Evolutionary conservation across 495 filamentous ascomycete genomes (phyloP).

Genomic region (Usnea hakonensis): DNA sequence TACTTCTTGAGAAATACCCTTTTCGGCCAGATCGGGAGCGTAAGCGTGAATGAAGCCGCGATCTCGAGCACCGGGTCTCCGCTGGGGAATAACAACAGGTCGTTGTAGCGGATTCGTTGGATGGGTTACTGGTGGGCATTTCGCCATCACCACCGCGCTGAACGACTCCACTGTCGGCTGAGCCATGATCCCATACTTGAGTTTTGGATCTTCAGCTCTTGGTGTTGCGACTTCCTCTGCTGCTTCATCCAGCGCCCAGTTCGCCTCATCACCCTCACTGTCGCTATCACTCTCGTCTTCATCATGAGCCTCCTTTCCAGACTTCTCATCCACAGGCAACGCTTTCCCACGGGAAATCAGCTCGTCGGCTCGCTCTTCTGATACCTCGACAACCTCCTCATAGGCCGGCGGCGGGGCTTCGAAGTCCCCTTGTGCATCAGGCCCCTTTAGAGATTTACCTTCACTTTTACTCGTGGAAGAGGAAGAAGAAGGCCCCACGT

Average conservation of each 20-base stretch:
- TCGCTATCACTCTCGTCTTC: slow-evolving; percentile 1
- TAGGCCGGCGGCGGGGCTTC: slow-evolving; percentile 1
- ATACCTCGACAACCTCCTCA: neutral
- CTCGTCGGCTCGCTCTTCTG: neutral
- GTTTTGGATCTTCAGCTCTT: neutral
- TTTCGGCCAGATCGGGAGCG: slow-evolving; percentile 31
- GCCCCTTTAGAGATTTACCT: neutral
- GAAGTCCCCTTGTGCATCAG: neutral
- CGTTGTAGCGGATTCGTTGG: slow-evolving; percentile 4
- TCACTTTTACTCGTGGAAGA: neutral
- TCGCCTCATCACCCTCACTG: neutral
- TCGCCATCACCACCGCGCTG: slow-evolving; percentile 3
- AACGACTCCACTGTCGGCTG: slow-evolving; percentile 21
- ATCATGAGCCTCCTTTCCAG: neutral
- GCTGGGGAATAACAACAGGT: slow-evolving; percentile 28
- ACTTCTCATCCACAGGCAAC: neutral
- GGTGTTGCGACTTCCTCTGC: neutral
- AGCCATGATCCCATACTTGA: slow-evolving; percentile 5
- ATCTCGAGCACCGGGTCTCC: slow-evolving; percentile 24
- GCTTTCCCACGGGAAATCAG: neutral
- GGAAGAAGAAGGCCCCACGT: neutral
- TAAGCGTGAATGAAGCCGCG: slow-evolving; percentile 36
- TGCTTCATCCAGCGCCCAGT: slow-evolving; percentile 11
- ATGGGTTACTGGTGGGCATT: neutral
- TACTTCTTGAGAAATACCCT: slow-evolving; percentile 31